Percentiles rank a stretch among this genome's conserved stretches.
phyloP scores from a whole-genome alignment of 164 flowering plant species.

The Annona squamosa region DNA sequence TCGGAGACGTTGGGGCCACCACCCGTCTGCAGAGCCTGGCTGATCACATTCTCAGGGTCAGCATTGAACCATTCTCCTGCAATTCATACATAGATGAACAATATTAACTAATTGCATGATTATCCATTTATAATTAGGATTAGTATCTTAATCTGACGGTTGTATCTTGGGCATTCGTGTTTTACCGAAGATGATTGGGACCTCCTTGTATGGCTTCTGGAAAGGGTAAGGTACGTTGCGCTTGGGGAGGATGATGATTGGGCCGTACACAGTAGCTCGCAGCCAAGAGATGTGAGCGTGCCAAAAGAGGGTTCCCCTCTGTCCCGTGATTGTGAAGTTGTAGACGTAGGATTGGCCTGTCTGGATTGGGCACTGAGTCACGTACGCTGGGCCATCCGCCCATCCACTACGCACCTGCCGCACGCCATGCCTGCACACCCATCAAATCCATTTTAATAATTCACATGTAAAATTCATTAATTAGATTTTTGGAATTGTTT shows the following conservation, averaged over 20 bases:
- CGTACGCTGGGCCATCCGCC: constrained; percentile 62
- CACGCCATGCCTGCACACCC: constrained; percentile 52
- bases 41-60: constrained; percentile 48
- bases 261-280: constrained; percentile 48
- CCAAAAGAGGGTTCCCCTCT: constrained; percentile 52
- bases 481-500: neutral
- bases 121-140: neutral
- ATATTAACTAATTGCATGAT: neutral
- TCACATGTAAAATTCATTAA: neutral
- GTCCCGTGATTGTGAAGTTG: constrained; percentile 54
- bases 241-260: constrained; percentile 56
- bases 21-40: constrained; percentile 51
- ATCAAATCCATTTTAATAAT: neutral
- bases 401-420: constrained; percentile 52
- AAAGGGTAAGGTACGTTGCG: constrained; percentile 37
- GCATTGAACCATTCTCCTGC: constrained; percentile 69
- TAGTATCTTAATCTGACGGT: neutral
- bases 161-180: neutral
- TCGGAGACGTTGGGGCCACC: constrained; percentile 66
- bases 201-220: constrained; percentile 42
- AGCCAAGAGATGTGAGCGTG: constrained; percentile 64
- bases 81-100: neutral
- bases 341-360: constrained; percentile 46
- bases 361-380: constrained; percentile 66
- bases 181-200: constrained; percentile 54